These are phyloP conservation scores for Phytophthora pisi DNA, from an alignment of 352 stramenopile genomes.

Conservation along the genomic window DNA sequence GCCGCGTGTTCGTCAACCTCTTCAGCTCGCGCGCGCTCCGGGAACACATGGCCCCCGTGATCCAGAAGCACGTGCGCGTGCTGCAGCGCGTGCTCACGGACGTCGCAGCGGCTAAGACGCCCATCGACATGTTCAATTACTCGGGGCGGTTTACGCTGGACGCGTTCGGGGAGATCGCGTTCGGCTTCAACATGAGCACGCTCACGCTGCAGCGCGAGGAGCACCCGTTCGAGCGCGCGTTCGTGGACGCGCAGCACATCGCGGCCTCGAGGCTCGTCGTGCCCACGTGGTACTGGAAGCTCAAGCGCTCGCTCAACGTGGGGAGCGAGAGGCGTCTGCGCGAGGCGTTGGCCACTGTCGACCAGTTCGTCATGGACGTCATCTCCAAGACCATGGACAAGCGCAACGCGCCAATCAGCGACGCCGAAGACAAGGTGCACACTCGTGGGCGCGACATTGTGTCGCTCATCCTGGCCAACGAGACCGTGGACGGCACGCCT, in stretches of 20 bases:
- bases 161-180: conserved; percentile 42
- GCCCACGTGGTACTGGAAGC: conserved; percentile 44
- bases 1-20: conserved; percentile 87
- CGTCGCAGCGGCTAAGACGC: background rate
- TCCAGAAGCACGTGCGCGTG: conserved; percentile 46
- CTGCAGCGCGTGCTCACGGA: conserved; percentile 33
- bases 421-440: conserved; percentile 1
- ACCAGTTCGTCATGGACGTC: conserved; percentile 35
- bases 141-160: conserved; percentile 40
- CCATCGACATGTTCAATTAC: conserved; percentile 32
- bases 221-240: conserved; percentile 40
- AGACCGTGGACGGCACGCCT: conserved; percentile 27
- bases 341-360: background rate
- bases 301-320: conserved; percentile 43
- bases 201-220: conserved; percentile 27
- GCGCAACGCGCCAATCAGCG: background rate
- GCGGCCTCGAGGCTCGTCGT: conserved; percentile 15
- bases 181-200: conserved; percentile 38
- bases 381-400: conserved; percentile 39
- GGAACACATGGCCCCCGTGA: conserved; percentile 51
- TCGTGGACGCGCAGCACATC: conserved; percentile 37
- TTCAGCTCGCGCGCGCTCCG: conserved; percentile 67
- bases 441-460: conserved; percentile 28
- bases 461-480: conserved; percentile 36
- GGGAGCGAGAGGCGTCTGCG: conserved; percentile 22